Base-by-base conservation (phyloP, 2,329 filamentous ascomycete species). In the Coleophoma cylindrospora region DNA sequence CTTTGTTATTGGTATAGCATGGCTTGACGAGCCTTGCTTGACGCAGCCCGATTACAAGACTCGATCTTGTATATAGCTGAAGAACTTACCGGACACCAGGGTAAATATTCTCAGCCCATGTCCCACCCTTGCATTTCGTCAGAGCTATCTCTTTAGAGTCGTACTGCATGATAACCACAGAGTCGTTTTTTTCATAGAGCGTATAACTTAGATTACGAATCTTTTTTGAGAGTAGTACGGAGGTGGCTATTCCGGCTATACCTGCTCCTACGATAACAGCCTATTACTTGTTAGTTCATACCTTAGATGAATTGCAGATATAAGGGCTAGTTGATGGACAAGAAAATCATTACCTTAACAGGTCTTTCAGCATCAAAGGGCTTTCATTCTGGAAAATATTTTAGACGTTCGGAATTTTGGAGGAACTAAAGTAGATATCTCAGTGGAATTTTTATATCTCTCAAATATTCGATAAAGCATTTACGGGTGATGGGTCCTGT, bases 31-130 rank as follows among this genome's bases (percentile, higher is more conserved):
- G 3, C 27, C 27, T 27, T 27, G 27, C 9, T 27, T 27, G 9
- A 27, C 27, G 27, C 27, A 2, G 2, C 27, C 27, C 4, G 27
- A 27, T 27, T 2, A 7, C 27, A 27, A 27, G 4, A 19, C 19
- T 27, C 6, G 27, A 27, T 8, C 7, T 5, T 27, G 27, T 15
- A 14, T 12, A 4, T 14, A 19, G 8, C 19, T 19, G 19, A n/a
- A 14, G n/a, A 15, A 15, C 13, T 40, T n/a, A 40, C 15, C 40
- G 17, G 1, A 54, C 49, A 34, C 59, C 60, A 13, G 61, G 57
- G 45, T 63, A 63, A 8, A 51, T 46, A 43, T 63, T 61, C 43
- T 62, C 58, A 15, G 54, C 49, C 61, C 61, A 63, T n/a, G 61
- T 63, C 32, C 60, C 61, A 33, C 60, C 60, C 49, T 36, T 19